Evolutionary conservation across 257 asterid species (phyloP).

Genomic region (Petunia axillaris): DNA sequence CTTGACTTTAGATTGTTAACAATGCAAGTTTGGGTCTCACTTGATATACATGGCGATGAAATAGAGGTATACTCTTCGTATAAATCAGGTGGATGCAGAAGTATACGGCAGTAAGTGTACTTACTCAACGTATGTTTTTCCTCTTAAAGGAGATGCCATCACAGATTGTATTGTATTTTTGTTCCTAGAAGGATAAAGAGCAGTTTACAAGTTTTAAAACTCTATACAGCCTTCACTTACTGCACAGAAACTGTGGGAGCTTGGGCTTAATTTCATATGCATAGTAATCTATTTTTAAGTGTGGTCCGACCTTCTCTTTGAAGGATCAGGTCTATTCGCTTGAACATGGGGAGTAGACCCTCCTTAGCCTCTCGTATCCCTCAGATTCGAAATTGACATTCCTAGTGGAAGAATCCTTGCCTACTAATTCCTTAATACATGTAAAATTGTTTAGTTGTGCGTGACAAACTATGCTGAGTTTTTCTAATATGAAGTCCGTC

Average conservation of each 20-base stretch:
- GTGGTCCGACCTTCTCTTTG: neutral
- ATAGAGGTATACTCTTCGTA: neutral
- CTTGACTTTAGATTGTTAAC: slow-evolving; percentile 1
- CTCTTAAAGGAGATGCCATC: neutral
- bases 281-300: neutral
- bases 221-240: neutral
- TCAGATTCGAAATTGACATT: neutral
- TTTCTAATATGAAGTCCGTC: slow-evolving; percentile 12
- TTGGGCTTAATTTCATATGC: neutral
- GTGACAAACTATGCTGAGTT: neutral
- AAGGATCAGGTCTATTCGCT: slow-evolving; percentile 1
- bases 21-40: neutral
- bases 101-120: neutral
- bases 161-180: neutral
- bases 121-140: neutral
- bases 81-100: neutral
- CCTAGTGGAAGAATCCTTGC: slow-evolving; percentile 2
- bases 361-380: neutral
- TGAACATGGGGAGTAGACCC: neutral
- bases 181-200: neutral
- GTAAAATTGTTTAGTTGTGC: neutral
- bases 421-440: neutral
- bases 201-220: neutral
- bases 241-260: neutral
- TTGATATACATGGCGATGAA: neutral